These are phyloP conservation scores for Amaranthus tricolor DNA, from an alignment of 179 eudicot species.

Conservation along the genomic window DNA sequence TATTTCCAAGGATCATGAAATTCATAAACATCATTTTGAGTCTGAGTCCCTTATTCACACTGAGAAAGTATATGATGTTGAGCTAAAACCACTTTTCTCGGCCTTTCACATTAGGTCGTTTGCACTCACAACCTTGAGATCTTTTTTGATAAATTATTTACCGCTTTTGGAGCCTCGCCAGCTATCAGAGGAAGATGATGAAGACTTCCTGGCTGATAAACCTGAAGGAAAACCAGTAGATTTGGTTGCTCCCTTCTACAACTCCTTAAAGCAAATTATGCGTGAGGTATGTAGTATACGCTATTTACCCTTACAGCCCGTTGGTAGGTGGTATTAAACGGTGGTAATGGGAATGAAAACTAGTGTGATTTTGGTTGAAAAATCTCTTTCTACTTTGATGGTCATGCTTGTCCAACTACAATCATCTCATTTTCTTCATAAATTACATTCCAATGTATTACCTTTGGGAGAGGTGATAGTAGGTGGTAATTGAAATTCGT, in stretches of 20 bases:
- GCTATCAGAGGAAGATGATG: slow-evolving; percentile 68
- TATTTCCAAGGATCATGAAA: slow-evolving; percentile 35
- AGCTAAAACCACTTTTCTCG: slow-evolving; percentile 69
- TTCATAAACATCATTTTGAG: slow-evolving; percentile 42
- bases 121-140: slow-evolving; percentile 66
- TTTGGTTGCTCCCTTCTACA: slow-evolving; percentile 76
- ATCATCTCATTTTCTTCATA: too few relatives aligned
- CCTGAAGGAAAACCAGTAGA: slow-evolving; percentile 45
- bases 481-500: too few relatives aligned
- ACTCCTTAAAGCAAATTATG: slow-evolving; percentile 68
- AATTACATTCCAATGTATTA: too few relatives aligned
- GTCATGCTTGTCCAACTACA: too few relatives aligned
- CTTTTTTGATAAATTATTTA: slow-evolving; percentile 68
- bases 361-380: too few relatives aligned
- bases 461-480: too few relatives aligned
- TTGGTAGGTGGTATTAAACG: too few relatives aligned
- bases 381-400: too few relatives aligned
- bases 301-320: neutral
- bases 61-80: slow-evolving; percentile 60
- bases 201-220: slow-evolving; percentile 58
- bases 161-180: slow-evolving; percentile 78
- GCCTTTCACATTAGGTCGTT: slow-evolving; percentile 69
- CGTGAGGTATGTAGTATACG: slow-evolving; percentile 59
- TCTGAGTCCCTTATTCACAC: slow-evolving; percentile 38
- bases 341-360: neutral